These are phyloP conservation scores for Thalassiosira pacifica DNA, from an alignment of 352 stramenopile species.

Conservation along the genomic window DNA sequence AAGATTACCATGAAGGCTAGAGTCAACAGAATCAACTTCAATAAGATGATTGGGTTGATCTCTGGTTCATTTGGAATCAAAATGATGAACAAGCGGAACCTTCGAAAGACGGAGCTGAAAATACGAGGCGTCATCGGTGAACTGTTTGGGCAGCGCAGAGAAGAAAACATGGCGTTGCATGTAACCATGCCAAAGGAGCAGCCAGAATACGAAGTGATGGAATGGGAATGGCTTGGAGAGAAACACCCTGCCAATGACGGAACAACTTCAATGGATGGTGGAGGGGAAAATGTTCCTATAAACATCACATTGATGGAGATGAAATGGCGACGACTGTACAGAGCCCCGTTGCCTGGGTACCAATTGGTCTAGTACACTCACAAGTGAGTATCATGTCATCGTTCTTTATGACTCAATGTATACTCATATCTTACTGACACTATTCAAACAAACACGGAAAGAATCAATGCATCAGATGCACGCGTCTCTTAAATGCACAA, in stretches of 20 bases:
- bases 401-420: background rate
- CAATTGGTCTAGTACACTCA: background rate
- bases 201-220: background rate
- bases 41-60: background rate
- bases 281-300: background rate
- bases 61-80: background rate
- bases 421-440: background rate
- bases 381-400: background rate
- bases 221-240: background rate
- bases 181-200: background rate
- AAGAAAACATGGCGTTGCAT: background rate
- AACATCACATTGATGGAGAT: background rate
- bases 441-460: too few relatives aligned
- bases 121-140: background rate
- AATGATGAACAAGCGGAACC: background rate
- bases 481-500: background rate
- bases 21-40: background rate
- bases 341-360: background rate
- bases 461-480: background rate
- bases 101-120: background rate
- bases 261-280: background rate
- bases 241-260: background rate
- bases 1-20: background rate
- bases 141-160: background rate
- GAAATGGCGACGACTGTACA: background rate